These are phyloP conservation scores for Clathrus columnatus DNA, from an alignment of 768 basidiomycete species.

Conservation along the genomic window DNA sequence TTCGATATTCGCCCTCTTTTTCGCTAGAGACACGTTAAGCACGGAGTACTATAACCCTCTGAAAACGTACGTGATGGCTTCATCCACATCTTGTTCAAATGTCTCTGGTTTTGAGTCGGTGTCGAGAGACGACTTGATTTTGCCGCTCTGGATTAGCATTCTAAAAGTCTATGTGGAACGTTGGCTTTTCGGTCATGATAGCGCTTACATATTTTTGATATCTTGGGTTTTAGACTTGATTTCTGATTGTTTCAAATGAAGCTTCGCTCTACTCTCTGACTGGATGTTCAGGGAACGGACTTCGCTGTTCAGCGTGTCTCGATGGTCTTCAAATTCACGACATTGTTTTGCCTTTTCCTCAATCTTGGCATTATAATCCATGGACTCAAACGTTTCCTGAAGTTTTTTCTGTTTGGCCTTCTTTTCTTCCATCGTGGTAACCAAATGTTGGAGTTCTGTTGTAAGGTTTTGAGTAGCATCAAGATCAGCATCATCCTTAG, in stretches of 20 bases:
- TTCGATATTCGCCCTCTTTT: constrained; percentile 54
- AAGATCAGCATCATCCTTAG: constrained; percentile 42
- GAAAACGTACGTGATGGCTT: constrained; percentile 4
- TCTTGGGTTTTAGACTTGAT: constrained; percentile 56
- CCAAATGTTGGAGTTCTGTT: constrained; percentile 42
- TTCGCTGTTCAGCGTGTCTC: constrained; percentile 65
- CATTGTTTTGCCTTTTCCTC: constrained; percentile 43
- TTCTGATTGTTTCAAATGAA: constrained; percentile 68
- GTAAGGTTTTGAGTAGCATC: constrained; percentile 49
- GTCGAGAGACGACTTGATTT: constrained; percentile 60
- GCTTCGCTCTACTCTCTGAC: constrained; percentile 69
- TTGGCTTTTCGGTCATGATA: background rate
- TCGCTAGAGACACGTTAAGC: constrained; percentile 35
- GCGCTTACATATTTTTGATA: constrained; percentile 56
- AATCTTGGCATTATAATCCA: constrained; percentile 59
- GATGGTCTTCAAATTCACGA: constrained; percentile 55
- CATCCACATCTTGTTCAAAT: constrained; percentile 45
- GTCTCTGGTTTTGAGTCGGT: constrained; percentile 47
- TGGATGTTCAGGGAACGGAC: constrained; percentile 65
- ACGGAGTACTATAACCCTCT: background rate
- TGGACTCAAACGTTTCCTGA: constrained; percentile 45
- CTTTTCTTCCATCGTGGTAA: constrained; percentile 65
- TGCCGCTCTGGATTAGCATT: constrained; percentile 48
- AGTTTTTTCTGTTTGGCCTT: constrained; percentile 48
- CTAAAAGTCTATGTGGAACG: constrained; percentile 30